phyloP scores from a whole-genome alignment of 352 stramenopile genomes.

The Globisporangium parvum region DNA sequence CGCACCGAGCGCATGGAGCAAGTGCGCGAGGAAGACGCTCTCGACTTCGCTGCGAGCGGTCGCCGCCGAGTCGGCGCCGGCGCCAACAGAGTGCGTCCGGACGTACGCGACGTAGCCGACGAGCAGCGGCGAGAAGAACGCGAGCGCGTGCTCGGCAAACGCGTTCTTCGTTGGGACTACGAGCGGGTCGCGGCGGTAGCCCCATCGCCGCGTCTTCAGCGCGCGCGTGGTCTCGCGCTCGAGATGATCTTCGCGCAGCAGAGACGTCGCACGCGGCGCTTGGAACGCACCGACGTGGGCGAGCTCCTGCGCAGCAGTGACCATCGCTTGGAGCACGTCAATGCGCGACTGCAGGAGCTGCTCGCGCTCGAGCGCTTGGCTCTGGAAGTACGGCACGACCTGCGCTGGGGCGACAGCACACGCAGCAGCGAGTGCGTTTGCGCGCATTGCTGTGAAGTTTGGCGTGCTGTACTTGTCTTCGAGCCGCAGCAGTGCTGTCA shows the following conservation, averaged over 20 bases:
- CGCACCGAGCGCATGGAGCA: slow-evolving; percentile 56
- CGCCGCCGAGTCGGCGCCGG: background rate
- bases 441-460: slow-evolving; percentile 42
- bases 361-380: slow-evolving; percentile 62
- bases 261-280: slow-evolving; percentile 19
- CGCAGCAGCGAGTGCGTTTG: slow-evolving; percentile 37
- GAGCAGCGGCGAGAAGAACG: slow-evolving; percentile 72
- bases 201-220: slow-evolving; percentile 62
- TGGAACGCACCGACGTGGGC: slow-evolving; percentile 44
- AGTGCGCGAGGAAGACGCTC: slow-evolving; percentile 58
- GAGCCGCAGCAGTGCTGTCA: slow-evolving; percentile 49
- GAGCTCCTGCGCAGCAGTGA: slow-evolving; percentile 49
- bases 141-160: slow-evolving; percentile 51
- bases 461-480: slow-evolving; percentile 70
- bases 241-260: slow-evolving; percentile 45
- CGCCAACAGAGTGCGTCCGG: slow-evolving; percentile 17
- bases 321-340: slow-evolving; percentile 56
- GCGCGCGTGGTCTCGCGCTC: slow-evolving; percentile 36
- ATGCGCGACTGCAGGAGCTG: slow-evolving; percentile 71
- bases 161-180: slow-evolving; percentile 44
- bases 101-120: slow-evolving; percentile 67
- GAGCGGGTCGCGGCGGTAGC: slow-evolving; percentile 55
- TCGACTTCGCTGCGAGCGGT: slow-evolving; percentile 43
- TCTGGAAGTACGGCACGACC: slow-evolving; percentile 49
- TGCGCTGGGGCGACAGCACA: slow-evolving; percentile 38